These are phyloP conservation scores for Solanum arcanum DNA, from an alignment of 257 asterid genomes.

Conservation along the genomic window DNA sequence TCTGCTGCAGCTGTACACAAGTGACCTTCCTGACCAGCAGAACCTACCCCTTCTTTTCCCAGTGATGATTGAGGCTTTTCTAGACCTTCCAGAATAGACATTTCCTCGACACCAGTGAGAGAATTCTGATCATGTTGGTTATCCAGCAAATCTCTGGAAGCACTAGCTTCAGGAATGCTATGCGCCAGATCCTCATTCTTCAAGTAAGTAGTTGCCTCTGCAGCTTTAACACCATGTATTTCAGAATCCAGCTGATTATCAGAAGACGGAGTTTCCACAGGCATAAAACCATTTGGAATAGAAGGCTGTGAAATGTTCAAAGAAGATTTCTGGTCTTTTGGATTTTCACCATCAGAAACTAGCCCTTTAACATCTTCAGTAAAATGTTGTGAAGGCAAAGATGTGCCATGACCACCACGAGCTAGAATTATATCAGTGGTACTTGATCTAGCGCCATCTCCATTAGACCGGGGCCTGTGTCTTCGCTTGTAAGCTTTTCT, in stretches of 20 bases:
- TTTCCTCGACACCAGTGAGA: slow-evolving; percentile 14
- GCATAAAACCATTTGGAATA: slow-evolving; percentile 25
- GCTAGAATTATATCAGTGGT: slow-evolving; percentile 47
- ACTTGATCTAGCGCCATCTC: slow-evolving; percentile 49
- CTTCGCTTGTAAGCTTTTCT: slow-evolving; percentile 73
- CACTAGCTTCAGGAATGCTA: slow-evolving; percentile 22
- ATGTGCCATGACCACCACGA: slow-evolving; percentile 34
- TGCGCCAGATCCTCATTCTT: slow-evolving; percentile 13
- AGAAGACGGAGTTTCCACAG: slow-evolving; percentile 16
- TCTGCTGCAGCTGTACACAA: slow-evolving; percentile 15
- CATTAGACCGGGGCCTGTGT: slow-evolving; percentile 51
- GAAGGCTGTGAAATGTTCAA: slow-evolving; percentile 23
- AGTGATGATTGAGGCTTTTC: slow-evolving; percentile 20
- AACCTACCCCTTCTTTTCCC: slow-evolving; percentile 17
- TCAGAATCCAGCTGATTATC: slow-evolving; percentile 26
- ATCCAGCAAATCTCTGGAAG: slow-evolving; percentile 20
- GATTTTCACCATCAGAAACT: slow-evolving; percentile 28
- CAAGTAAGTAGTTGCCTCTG: slow-evolving; percentile 24
- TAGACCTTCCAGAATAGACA: slow-evolving; percentile 20
- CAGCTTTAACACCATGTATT: slow-evolving; percentile 28
- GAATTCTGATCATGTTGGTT: slow-evolving; percentile 32
- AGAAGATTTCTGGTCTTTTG: slow-evolving; percentile 20
- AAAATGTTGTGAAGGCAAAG: slow-evolving; percentile 36
- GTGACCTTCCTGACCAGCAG: slow-evolving; percentile 24
- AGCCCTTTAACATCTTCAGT: slow-evolving; percentile 29